Conservation (phyloP, 345 rosid species). For the Syzygium aromaticum region DNA sequence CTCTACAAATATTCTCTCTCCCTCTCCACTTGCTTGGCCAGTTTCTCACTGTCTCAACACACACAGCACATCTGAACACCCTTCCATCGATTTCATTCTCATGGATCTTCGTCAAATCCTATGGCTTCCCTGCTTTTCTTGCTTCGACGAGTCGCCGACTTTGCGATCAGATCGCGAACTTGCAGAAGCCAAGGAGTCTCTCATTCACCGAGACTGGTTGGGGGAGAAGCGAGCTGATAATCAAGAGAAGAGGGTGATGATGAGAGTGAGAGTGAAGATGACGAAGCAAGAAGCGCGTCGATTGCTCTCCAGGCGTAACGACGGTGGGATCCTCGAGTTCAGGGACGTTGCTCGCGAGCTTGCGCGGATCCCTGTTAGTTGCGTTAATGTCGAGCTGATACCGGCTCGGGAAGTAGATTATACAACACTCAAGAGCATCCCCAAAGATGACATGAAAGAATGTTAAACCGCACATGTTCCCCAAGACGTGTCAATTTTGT, state of each 20-base stretch:
- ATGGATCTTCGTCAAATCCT: neutral
- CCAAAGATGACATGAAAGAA: conserved; percentile 11
- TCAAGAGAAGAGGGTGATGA: conserved; percentile 4
- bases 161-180: neutral
- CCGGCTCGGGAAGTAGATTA: neutral
- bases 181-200: neutral
- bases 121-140: neutral
- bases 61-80: neutral
- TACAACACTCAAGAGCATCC: conserved; percentile 11
- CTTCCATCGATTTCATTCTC: neutral
- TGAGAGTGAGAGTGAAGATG: conserved; percentile 58
- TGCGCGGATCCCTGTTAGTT: conserved; percentile 25
- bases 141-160: neutral
- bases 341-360: conserved; percentile 39
- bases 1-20: neutral
- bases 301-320: conserved; percentile 31
- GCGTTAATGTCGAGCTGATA: neutral
- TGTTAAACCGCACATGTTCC: neutral
- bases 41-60: neutral
- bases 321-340: conserved; percentile 39
- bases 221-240: neutral
- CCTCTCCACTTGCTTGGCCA: neutral
- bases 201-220: neutral
- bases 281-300: conserved; percentile 50
- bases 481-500: neutral